These are phyloP conservation scores for Quercus alba DNA, from an alignment of 306 rosid species.

Conservation along the genomic window DNA sequence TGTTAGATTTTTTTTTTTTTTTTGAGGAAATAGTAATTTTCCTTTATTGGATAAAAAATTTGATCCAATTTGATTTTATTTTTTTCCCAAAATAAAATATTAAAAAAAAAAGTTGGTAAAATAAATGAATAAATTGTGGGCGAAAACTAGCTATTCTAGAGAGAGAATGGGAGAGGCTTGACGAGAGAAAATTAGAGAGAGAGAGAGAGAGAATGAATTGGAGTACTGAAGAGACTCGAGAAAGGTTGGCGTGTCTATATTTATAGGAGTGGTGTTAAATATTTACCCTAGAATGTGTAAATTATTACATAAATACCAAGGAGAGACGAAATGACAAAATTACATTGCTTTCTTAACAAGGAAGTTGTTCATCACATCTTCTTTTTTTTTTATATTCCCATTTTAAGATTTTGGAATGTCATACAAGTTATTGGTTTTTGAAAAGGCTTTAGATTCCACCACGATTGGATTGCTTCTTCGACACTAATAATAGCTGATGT, in stretches of 20 bases:
- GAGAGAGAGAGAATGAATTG: not conserved
- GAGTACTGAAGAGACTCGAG: not conserved
- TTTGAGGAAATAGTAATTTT: no score
- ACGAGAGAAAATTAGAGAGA: not conserved
- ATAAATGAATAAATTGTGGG: not conserved
- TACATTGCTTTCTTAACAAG: not conserved
- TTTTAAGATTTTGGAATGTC: constrained; percentile 7
- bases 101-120: not conserved
- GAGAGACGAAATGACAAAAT: not conserved
- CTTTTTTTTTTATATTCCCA: not conserved
- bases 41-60: no score
- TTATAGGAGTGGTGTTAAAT: constrained; percentile 19
- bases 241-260: constrained; percentile 4
- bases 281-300: not conserved
- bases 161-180: not conserved
- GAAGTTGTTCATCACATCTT: no score
- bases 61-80: no score
- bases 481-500: no score
- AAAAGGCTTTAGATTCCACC: not conserved
- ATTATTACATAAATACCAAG: constrained; percentile 14
- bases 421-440: constrained; percentile 3
- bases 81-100: not conserved
- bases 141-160: constrained; percentile 13
- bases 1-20: no score
- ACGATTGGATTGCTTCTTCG: no score